Evolutionary conservation across 2,329 filamentous ascomycete genomes (phyloP).

Genomic region (Alternaria alternata): DNA sequence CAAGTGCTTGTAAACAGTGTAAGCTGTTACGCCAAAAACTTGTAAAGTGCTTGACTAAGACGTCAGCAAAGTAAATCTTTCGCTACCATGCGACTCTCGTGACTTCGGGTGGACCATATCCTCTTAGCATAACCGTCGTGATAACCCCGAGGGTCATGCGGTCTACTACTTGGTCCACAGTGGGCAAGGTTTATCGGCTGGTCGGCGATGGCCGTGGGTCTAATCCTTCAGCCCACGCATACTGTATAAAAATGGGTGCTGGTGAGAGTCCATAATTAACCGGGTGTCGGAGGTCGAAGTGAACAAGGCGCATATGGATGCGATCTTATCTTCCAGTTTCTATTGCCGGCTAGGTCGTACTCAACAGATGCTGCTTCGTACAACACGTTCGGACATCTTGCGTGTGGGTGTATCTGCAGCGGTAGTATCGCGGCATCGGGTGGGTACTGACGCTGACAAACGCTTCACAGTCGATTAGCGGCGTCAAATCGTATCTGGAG

Average conservation of each 20-base stretch:
- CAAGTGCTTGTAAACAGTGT: conserved; percentile 66
- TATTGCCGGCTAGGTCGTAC: conserved; percentile 66
- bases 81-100: conserved; percentile 60
- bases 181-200: conserved; percentile 70
- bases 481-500: neutral
- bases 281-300: conserved; percentile 78
- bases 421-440: neutral
- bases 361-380: conserved; percentile 55
- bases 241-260: conserved; percentile 80
- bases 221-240: conserved; percentile 72
- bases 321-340: conserved; percentile 65
- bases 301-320: conserved; percentile 73
- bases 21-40: conserved; percentile 62
- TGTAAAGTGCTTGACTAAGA: conserved; percentile 77
- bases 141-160: conserved; percentile 80
- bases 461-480: neutral
- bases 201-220: conserved; percentile 67
- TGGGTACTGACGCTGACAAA: neutral
- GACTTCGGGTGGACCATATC: conserved; percentile 74
- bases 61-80: conserved; percentile 76
- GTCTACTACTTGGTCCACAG: conserved; percentile 72
- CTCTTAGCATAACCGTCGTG: conserved; percentile 61
- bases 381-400: neutral
- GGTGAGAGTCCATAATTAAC: conserved; percentile 81
- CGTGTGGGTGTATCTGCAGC: neutral